Conservation (phyloP, 2,329 filamentous ascomycete genomes). For the Apiospora pterosperma region DNA sequence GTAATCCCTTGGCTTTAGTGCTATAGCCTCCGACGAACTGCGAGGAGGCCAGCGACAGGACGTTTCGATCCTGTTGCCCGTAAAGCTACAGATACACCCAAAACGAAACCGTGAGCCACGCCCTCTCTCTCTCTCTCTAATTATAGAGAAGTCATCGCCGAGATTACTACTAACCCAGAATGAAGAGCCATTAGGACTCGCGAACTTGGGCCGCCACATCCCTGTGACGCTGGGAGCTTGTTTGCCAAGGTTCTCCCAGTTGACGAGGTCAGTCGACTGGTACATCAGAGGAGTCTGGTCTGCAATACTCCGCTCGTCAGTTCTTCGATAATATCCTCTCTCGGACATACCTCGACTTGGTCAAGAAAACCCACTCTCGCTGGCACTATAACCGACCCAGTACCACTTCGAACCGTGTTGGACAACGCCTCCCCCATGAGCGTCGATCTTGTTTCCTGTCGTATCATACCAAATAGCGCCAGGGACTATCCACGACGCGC, state of each 20-base stretch:
- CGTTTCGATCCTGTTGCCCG: constrained; percentile 36
- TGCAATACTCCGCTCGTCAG: constrained; percentile 7
- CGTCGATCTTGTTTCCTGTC: constrained; percentile 35
- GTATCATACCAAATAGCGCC: constrained; percentile 37
- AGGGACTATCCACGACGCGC: constrained; percentile 36
- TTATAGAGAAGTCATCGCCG: background rate
- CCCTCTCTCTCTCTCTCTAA: background rate
- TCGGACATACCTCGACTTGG: background rate
- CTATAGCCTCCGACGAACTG: constrained; percentile 28
- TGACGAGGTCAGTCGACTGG: constrained; percentile 35
- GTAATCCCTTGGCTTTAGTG: constrained; percentile 27
- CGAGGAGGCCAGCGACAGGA: constrained; percentile 31
- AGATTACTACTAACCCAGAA: constrained; percentile 28
- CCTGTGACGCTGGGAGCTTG: constrained; percentile 29
- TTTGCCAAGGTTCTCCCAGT: constrained; percentile 34
- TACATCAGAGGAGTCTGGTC: constrained; percentile 35
- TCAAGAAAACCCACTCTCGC: constrained; percentile 12
- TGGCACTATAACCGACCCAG: constrained; percentile 35
- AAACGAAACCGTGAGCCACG: background rate
- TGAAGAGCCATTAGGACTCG: constrained; percentile 33
- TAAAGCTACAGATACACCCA: constrained; percentile 23
- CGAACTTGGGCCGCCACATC: constrained; percentile 38
- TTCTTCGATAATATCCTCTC: background rate
- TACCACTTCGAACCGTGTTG: constrained; percentile 35
- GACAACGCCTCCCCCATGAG: constrained; percentile 35